phyloP scores from a whole-genome alignment of 78 protist species.

The Goniomonas avonlea region DNA sequence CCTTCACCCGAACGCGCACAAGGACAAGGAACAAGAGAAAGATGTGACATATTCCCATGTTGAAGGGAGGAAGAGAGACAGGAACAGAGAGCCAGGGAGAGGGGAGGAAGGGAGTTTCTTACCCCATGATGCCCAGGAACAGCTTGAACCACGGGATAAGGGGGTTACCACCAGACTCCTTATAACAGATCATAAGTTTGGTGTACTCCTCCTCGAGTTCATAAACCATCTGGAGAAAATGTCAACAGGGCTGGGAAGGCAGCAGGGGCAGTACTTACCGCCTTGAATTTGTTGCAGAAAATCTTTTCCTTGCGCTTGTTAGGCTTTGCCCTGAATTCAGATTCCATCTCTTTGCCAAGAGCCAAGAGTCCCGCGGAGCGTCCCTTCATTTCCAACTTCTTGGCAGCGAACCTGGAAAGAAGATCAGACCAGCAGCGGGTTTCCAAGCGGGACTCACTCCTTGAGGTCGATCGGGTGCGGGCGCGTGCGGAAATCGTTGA shows the following conservation, averaged over 20 bases:
- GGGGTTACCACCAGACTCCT: background rate
- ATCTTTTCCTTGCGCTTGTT: background rate
- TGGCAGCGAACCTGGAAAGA: background rate
- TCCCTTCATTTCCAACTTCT: background rate
- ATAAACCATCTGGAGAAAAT: background rate
- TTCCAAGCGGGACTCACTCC: background rate
- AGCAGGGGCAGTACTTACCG: no score
- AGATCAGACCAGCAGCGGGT: background rate
- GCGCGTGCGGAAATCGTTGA: slow-evolving; percentile 48
- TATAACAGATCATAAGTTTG: background rate
- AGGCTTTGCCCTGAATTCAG: background rate
- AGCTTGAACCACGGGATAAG: background rate
- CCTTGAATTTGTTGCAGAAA: background rate
- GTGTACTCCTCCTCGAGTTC: background rate
- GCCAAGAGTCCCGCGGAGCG: background rate
- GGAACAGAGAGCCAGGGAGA: no score
- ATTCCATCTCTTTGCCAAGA: background rate
- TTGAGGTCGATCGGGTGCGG: slow-evolving; percentile 45
- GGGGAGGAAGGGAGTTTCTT: no score
- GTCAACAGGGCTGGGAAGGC: no score
- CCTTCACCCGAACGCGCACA: no score
- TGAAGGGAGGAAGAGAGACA: no score
- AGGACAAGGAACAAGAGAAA: no score
- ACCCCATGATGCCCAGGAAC: background rate
- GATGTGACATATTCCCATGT: no score